A percentile compares a stretch with the other conserved stretches of the same genome.
Evolutionary conservation across 164 flowering plant genomes (phyloP).

Genomic region (Warburgia ugandensis): DNA sequence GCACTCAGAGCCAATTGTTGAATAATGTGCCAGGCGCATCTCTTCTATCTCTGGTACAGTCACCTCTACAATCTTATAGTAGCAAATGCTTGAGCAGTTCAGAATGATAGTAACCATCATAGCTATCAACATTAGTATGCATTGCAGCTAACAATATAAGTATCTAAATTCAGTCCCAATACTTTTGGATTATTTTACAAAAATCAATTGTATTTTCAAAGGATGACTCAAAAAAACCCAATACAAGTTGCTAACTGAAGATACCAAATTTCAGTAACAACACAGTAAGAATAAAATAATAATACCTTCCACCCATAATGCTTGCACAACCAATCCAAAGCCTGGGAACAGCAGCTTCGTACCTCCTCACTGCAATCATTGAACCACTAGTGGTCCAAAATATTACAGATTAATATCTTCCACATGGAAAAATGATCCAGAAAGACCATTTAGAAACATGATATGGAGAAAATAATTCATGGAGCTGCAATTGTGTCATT

Average conservation of each 20-base stretch:
- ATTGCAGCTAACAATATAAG: too few species aligned
- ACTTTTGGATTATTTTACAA: too few species aligned
- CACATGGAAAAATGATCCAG: too few species aligned
- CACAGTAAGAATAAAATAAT: too few species aligned
- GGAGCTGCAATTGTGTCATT: not conserved
- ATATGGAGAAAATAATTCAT: too few species aligned
- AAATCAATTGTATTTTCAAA: too few species aligned
- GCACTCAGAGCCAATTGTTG: constrained; percentile 81
- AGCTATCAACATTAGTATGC: too few species aligned
- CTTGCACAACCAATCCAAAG: constrained; percentile 42
- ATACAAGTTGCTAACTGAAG: too few species aligned
- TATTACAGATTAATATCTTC: too few species aligned
- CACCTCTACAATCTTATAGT: constrained; percentile 60
- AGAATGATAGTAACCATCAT: constrained; percentile 8
- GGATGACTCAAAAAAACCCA: too few species aligned
- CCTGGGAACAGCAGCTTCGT: constrained; percentile 49
- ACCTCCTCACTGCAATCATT: constrained; percentile 72
- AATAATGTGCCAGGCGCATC: constrained; percentile 89
- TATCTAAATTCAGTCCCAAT: too few species aligned
- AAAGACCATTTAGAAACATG: too few species aligned
- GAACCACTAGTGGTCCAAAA: constrained; percentile 59
- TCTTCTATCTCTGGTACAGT: constrained; percentile 85
- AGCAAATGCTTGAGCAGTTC: constrained; percentile 11
- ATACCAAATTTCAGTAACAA: not conserved
- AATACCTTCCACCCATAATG: constrained; percentile 79